These are phyloP conservation scores for Leonotis leonurus DNA, from an alignment of 257 asterid species.

Conservation along the genomic window DNA sequence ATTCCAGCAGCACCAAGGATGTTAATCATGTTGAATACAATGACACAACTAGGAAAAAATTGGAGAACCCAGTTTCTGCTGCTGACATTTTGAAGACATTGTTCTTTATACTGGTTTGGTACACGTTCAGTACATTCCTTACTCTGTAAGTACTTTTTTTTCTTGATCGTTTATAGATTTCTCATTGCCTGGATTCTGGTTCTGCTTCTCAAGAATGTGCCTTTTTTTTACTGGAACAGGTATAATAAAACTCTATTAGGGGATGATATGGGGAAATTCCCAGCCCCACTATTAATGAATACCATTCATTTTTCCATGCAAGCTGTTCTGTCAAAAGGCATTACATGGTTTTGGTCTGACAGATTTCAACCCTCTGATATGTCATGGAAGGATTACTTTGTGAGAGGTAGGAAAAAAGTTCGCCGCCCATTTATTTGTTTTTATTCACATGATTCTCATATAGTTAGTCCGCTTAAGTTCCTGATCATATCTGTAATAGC, in stretches of 20 bases:
- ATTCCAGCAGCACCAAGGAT: conserved; percentile 16
- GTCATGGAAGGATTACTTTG: conserved; percentile 85
- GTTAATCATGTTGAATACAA: conserved; percentile 14
- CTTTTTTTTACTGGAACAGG: conserved; percentile 37
- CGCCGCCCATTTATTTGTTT: neutral
- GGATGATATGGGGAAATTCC: conserved; percentile 91
- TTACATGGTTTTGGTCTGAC: conserved; percentile 90
- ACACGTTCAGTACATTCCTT: conserved; percentile 86
- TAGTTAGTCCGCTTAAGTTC: neutral
- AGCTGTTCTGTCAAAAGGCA: conserved; percentile 77
- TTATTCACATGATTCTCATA: neutral
- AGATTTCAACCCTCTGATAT: conserved; percentile 62
- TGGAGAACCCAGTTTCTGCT: conserved; percentile 34
- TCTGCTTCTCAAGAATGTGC: conserved; percentile 4
- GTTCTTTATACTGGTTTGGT: conserved; percentile 82
- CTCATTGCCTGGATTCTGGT: neutral
- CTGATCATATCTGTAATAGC: neutral
- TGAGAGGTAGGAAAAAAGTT: conserved; percentile 30
- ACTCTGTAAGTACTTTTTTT: conserved; percentile 66
- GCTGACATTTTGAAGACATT: conserved; percentile 76
- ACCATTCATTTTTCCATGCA: conserved; percentile 92
- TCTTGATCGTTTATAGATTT: neutral
- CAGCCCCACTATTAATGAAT: conserved; percentile 96
- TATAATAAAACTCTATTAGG: conserved; percentile 93
- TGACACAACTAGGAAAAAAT: conserved; percentile 13